Base-by-base conservation (phyloP, 352 stramenopile genomes). In the Aphanomyces cochlioides region DNA sequence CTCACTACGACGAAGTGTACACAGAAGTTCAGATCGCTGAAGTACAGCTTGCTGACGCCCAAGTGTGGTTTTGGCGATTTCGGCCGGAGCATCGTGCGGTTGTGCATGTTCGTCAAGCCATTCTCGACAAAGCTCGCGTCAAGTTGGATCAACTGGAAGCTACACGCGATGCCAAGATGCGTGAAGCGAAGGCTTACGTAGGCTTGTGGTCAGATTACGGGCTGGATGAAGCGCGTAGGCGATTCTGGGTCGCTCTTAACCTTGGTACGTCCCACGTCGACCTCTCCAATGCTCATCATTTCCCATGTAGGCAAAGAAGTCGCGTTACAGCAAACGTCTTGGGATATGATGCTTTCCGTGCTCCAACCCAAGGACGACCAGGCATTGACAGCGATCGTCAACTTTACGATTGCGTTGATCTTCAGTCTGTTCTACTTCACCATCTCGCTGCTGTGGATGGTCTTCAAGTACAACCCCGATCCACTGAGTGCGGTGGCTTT, bases 11-110 rank as follows among this genome's bases (percentile, higher is more conserved):
- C 56, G 74, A 91, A 56, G 80, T 84, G n/a, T 90, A 86, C 57
- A 73, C 71, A 13, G 78, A 78, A 50, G 86, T 83, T 58, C 69
- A 75, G 1, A 74, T 82, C 37, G 83, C 85, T 13, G 81, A 92
- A 50, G 63, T 75, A 7, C 78, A 84, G 58, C 75, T 82, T 21
- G 77, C 92, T 38, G 81, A 91, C 43, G 83, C 82, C 45, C 92
- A 92, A 69, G 87, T 93, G 17, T 95, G 85, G 85, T 93, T 95
- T 75, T 93, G 85, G 85, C 84, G 85, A 7, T 87, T 92, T 67
- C 84, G 87, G 15, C 85, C 92, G 68, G 85, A 86, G 17, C 88
- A 88, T 77, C 80, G 77, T 54, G 74, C 73, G 28, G 61, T 84
- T 38, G 84, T 93, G 50, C 66, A 78, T 47, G 72, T 87, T 56